phyloP scores from a whole-genome alignment of 2,329 filamentous ascomycete genomes.

The Teratosphaeria pseudoeucalypti region DNA sequence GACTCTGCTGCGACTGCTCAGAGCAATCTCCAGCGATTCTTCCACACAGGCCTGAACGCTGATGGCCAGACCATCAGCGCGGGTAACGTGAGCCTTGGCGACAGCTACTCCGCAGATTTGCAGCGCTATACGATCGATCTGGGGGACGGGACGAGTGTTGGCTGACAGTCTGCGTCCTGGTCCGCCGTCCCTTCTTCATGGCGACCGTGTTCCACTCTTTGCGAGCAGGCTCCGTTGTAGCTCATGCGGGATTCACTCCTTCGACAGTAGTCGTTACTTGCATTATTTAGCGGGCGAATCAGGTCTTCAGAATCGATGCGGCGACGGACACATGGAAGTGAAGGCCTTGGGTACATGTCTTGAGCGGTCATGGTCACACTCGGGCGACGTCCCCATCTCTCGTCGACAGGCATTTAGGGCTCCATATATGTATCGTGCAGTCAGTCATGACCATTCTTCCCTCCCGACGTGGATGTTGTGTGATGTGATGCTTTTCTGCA shows the following conservation, averaged over 20 bases:
- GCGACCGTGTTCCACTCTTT: neutral
- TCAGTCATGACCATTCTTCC: too few relatives aligned
- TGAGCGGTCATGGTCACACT: too few relatives aligned
- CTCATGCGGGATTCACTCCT: neutral
- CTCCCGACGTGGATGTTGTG: too few relatives aligned
- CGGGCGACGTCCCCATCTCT: too few relatives aligned
- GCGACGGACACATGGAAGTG: too few relatives aligned
- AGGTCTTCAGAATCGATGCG: too few relatives aligned
- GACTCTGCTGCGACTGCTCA: conserved; percentile 34
- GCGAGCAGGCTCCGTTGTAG: neutral
- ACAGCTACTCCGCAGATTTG: conserved; percentile 18
- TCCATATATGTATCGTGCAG: too few relatives aligned
- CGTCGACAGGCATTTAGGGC: too few relatives aligned
- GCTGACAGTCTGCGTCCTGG: neutral
- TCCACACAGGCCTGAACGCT: conserved; percentile 12
- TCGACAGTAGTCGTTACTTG: too few relatives aligned
- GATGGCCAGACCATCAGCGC: conserved; percentile 11
- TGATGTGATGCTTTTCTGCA: too few relatives aligned
- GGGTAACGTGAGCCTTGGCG: conserved; percentile 19
- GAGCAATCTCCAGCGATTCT: conserved; percentile 29
- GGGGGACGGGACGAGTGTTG: conserved; percentile 19
- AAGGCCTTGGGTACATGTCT: too few relatives aligned
- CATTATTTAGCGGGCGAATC: too few relatives aligned
- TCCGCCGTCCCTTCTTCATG: neutral
- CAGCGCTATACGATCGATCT: conserved; percentile 7